Conservation (phyloP, 257 asterid genomes). For the Solanum appendiculatum region DNA sequence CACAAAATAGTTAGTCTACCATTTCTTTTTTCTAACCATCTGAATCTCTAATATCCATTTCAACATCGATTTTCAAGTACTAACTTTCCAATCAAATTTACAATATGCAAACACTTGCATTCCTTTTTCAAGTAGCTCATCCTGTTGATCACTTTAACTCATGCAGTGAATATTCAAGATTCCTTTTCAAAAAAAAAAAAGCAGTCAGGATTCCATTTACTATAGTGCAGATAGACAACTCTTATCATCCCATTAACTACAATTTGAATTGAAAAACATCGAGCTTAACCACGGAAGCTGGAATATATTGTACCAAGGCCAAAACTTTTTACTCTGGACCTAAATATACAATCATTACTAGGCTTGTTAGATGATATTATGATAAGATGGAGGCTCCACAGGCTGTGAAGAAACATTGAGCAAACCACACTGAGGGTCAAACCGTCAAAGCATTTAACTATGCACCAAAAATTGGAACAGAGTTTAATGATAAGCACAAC, state of each 20-base stretch:
- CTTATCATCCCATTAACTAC: not conserved
- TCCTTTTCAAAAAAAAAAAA: not conserved
- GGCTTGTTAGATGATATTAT: not conserved
- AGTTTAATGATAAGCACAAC: not conserved
- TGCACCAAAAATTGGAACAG: not conserved
- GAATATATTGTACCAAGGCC: not conserved
- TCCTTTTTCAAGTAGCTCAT: not conserved
- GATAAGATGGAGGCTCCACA: not conserved
- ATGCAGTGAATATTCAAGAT: not conserved
- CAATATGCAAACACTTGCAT: not conserved
- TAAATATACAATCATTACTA: not conserved
- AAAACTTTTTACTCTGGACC: not conserved
- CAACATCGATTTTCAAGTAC: not conserved
- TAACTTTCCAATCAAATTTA: not conserved
- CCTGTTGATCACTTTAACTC: not conserved
- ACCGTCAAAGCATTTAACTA: not conserved
- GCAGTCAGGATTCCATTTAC: not conserved
- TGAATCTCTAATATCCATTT: not conserved
- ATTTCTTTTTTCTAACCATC: not conserved
- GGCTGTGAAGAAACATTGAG: not conserved
- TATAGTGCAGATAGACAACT: not conserved
- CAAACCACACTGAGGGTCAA: not conserved
- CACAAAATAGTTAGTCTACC: not conserved
- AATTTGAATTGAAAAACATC: not conserved
- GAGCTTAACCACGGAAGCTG: not conserved